These are phyloP conservation scores for Dioszegia crocea DNA, from an alignment of 768 basidiomycete species.

Conservation along the genomic window DNA sequence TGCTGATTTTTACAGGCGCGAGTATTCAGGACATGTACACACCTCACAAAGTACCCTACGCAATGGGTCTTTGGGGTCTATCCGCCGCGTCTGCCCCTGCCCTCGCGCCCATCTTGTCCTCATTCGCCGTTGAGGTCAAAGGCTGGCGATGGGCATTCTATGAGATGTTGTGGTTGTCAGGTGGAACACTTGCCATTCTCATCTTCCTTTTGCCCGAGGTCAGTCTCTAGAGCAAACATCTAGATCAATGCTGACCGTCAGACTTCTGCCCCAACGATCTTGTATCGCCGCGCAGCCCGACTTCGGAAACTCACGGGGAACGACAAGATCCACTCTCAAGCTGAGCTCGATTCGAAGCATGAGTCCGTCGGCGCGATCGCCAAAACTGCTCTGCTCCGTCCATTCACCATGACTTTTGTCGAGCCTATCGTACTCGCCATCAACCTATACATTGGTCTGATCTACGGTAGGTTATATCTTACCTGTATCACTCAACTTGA, in stretches of 20 bases:
- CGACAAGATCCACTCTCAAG: constrained; percentile 35
- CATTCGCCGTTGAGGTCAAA: constrained; percentile 46
- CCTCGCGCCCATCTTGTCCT: constrained; percentile 43
- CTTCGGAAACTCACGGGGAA: constrained; percentile 51
- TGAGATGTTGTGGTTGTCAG: constrained; percentile 48
- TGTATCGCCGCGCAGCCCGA: constrained; percentile 48
- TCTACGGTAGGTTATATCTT: constrained; percentile 24
- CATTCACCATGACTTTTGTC: constrained; percentile 36
- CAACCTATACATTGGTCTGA: constrained; percentile 44
- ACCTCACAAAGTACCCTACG: constrained; percentile 34
- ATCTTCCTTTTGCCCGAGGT: constrained; percentile 48
- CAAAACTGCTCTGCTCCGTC: constrained; percentile 33
- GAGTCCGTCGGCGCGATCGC: constrained; percentile 25
- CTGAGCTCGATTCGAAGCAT: constrained; percentile 38
- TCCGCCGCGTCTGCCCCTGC: constrained; percentile 44
- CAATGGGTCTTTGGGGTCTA: constrained; percentile 45
- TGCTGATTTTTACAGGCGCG: constrained; percentile 19
- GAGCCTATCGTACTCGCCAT: constrained; percentile 46
- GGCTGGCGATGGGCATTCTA: constrained; percentile 51
- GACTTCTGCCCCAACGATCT: constrained; percentile 48
- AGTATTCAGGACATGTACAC: constrained; percentile 46
- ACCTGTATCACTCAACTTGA: no score
- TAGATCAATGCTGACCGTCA: constrained; percentile 1
- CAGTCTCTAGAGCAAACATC: background rate
- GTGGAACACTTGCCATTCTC: constrained; percentile 36